A percentile compares a stretch with the other conserved stretches of the same genome.
These are phyloP conservation scores for Linderniella brevidens DNA, from an alignment of 257 asterid genomes.

Conservation along the genomic window DNA sequence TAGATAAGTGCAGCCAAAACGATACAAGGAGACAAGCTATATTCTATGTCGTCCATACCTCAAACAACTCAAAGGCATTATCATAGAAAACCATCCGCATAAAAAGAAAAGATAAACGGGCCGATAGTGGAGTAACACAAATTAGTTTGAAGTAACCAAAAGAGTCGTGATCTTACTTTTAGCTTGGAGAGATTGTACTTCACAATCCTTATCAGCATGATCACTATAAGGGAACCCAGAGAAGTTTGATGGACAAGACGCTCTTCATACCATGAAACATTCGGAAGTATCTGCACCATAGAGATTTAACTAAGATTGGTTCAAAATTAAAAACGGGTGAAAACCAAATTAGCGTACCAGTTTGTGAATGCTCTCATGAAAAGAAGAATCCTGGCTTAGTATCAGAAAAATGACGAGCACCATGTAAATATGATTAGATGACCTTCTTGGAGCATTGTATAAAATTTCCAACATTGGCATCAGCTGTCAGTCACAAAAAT, in stretches of 20 bases:
- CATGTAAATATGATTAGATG: slow-evolving; percentile 91
- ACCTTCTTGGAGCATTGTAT: slow-evolving; percentile 70
- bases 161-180: slow-evolving; percentile 23
- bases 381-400: slow-evolving; percentile 91
- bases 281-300: slow-evolving; percentile 47
- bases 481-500: slow-evolving; percentile 37
- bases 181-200: slow-evolving; percentile 50
- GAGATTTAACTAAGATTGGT: slow-evolving; percentile 11
- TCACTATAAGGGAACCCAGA: slow-evolving; percentile 76
- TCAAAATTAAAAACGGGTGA: not conserved
- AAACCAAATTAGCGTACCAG: slow-evolving; percentile 28
- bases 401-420: slow-evolving; percentile 81
- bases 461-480: slow-evolving; percentile 92
- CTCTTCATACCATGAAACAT: slow-evolving; percentile 51
- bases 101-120: no score
- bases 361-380: slow-evolving; percentile 78
- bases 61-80: no score
- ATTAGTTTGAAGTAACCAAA: not conserved
- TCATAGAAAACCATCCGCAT: no score
- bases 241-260: slow-evolving; percentile 37
- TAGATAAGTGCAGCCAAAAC: no score
- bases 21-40: no score
- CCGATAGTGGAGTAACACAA: no score
- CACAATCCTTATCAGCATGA: slow-evolving; percentile 62
- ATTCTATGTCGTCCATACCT: no score